A percentile compares a stretch with the other conserved stretches of the same genome.
phyloP scores from a whole-genome alignment of 768 basidiomycete species.

The Kwoniella sp. region DNA sequence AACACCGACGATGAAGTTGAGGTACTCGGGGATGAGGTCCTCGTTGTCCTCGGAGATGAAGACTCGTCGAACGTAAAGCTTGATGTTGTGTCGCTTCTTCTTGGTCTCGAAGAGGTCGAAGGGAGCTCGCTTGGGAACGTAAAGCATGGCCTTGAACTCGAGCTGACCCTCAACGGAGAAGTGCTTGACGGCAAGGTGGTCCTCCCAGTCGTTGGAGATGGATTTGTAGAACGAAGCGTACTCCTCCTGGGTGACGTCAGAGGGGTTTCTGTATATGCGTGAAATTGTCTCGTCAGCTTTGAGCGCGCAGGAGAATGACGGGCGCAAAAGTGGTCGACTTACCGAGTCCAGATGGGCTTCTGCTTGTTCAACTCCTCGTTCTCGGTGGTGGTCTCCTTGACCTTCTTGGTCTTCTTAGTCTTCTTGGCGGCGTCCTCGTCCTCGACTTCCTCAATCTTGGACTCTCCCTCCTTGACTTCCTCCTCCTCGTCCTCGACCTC shows the following conservation, averaged over 20 bases:
- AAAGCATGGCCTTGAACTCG: conserved; percentile 99
- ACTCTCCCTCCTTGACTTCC: conserved; percentile 80
- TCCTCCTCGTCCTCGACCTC: conserved; percentile 62
- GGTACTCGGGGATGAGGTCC: conserved; percentile 87
- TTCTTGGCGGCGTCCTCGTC: conserved; percentile 70
- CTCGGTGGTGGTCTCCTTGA: conserved; percentile 82
- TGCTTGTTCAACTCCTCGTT: conserved; percentile 99
- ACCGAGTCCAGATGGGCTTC: conserved; percentile 93
- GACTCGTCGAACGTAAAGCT: conserved; percentile 99
- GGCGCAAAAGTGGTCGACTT: conserved; percentile 1
- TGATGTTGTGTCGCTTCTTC: conserved; percentile 99
- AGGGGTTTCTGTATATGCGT: conserved; percentile 72
- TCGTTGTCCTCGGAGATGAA: conserved; percentile 99
- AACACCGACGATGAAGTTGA: conserved; percentile 99
- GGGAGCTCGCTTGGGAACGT: conserved; percentile 94
- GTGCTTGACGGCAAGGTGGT: conserved; percentile 98
- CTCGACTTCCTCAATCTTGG: conserved; percentile 68
- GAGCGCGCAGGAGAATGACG: background rate
- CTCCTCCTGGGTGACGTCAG: conserved; percentile 89
- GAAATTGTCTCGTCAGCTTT: conserved; percentile 12
- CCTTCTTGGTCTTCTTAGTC: conserved; percentile 90
- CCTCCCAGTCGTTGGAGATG: conserved; percentile 99
- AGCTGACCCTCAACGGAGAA: conserved; percentile 99
- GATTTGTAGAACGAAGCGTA: conserved; percentile 98
- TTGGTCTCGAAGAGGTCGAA: conserved; percentile 99